Base-by-base conservation (phyloP, 352 stramenopile species). In the Thalassiosira gravida region DNA sequence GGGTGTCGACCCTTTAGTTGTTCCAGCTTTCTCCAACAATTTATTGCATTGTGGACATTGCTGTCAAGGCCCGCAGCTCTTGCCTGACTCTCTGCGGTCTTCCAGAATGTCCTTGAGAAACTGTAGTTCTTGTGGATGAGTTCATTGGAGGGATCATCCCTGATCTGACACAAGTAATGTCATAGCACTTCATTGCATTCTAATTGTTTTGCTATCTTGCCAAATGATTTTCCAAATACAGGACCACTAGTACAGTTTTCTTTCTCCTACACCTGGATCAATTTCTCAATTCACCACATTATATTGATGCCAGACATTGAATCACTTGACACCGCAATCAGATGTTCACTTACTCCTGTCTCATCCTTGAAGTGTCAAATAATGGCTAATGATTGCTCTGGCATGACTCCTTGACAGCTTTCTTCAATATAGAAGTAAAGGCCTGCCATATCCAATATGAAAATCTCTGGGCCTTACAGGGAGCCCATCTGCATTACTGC, bases 351-450 rank as follows among this genome's bases (percentile, higher is more conserved):
- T 0, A 46, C 24, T 29, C 46, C 53, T 7, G 29, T 37, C 27
- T 82, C 66, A 7, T 61, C 62, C 18, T 85, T 85, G 59, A 80
- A 85, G 5, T 76, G 44, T 44, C 71, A 61, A 32, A 73, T 24
- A 0, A 80, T 7, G 0, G 27, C 29, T 20, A 61, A 16, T 18
- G 65, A 50, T 2, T 74, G 50, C 0, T 20, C 14, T 14, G 66
- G 66, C 6, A 67, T 59, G 1, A 32, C 37, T 0, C 66, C 66
- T 42, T 67, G 24, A n/a, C 20, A 67, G 24, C 66, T 53, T 37
- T 50, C 0, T 0, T 46, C 14, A 24, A 77, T 42, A 18, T 70
- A 37, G 2, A 62, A 44, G n/a, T 46, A 30, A n/a, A 67, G 42
- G 14, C 55, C 67, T 6, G 56, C 44, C 32, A 76, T 14, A 52